These are phyloP conservation scores for Zoysia japonica DNA, from an alignment of 176 grass and related monocot genomes.

Conservation along the genomic window DNA sequence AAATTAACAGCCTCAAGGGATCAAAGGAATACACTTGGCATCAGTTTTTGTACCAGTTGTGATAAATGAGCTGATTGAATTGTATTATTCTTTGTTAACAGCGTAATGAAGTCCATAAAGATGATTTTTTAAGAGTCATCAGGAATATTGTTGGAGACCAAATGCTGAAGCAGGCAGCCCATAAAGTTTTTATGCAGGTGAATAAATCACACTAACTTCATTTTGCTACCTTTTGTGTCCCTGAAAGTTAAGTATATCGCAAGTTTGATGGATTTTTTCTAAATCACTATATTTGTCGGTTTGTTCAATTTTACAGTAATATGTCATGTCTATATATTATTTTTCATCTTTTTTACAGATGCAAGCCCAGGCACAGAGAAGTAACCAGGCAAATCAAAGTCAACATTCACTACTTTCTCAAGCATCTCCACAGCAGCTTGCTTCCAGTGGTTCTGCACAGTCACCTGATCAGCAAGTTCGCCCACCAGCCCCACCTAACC, in stretches of 20 bases:
- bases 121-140: constrained; percentile 95
- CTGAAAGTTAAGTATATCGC: constrained; percentile 19
- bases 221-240: constrained; percentile 10
- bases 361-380: constrained; percentile 59
- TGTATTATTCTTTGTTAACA: constrained; percentile 49
- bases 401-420: constrained; percentile 62
- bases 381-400: constrained; percentile 67
- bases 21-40: constrained; percentile 2
- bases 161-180: constrained; percentile 97
- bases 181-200: constrained; percentile 91
- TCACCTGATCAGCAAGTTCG: constrained; percentile 52
- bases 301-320: constrained; percentile 24
- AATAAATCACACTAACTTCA: constrained; percentile 38
- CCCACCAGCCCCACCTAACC: constrained; percentile 45
- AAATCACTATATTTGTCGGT: constrained; percentile 9
- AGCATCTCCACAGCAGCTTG: constrained; percentile 60
- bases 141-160: constrained; percentile 95
- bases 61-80: constrained; percentile 31
- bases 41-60: not conserved
- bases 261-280: constrained; percentile 11
- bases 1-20: not conserved
- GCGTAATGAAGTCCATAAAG: constrained; percentile 95
- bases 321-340: constrained; percentile 28
- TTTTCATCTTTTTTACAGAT: constrained; percentile 45
- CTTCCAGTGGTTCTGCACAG: constrained; percentile 49